Conservation (phyloP, 2,329 filamentous ascomycete genomes). For the Penicillium sp. region DNA sequence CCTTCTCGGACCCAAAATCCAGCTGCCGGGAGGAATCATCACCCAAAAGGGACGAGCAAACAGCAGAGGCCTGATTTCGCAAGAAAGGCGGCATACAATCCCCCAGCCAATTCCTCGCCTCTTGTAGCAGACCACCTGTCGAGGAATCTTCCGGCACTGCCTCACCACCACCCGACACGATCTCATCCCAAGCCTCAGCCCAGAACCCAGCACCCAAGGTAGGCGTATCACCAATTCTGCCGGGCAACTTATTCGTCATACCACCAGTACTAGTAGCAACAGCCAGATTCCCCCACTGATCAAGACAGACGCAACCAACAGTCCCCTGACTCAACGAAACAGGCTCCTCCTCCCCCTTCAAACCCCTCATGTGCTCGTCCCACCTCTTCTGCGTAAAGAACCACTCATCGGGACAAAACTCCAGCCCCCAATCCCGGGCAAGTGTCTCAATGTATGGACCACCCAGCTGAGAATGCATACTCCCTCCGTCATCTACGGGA, state of each 20-base stretch:
- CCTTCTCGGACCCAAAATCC: constrained; percentile 7
- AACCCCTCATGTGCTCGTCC: constrained; percentile 63
- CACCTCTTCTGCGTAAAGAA: constrained; percentile 71
- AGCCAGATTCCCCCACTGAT: constrained; percentile 64
- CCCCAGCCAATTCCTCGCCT: constrained; percentile 7
- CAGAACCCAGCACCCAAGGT: constrained; percentile 77
- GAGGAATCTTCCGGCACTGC: neutral
- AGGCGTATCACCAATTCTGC: constrained; percentile 77
- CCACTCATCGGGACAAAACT: constrained; percentile 60
- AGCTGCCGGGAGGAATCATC: too few species aligned
- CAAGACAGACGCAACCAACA: constrained; percentile 71
- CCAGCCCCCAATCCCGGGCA: constrained; percentile 54
- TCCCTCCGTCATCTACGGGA: constrained; percentile 30
- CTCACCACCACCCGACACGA: neutral
- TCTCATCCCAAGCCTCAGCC: constrained; percentile 67
- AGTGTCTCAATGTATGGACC: constrained; percentile 61
- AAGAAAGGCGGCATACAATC: constrained; percentile 14
- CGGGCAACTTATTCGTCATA: constrained; percentile 79
- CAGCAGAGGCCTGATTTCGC: neutral
- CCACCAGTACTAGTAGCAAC: constrained; percentile 62
- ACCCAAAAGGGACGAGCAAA: constrained; percentile 4
- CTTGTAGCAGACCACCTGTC: neutral
- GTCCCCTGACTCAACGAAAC: constrained; percentile 66
- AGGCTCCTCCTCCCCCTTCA: constrained; percentile 32
- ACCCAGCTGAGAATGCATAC: constrained; percentile 57